These are phyloP conservation scores for Entamoeba dispar DNA, from an alignment of 208 protist species.

Conservation along the genomic window DNA sequence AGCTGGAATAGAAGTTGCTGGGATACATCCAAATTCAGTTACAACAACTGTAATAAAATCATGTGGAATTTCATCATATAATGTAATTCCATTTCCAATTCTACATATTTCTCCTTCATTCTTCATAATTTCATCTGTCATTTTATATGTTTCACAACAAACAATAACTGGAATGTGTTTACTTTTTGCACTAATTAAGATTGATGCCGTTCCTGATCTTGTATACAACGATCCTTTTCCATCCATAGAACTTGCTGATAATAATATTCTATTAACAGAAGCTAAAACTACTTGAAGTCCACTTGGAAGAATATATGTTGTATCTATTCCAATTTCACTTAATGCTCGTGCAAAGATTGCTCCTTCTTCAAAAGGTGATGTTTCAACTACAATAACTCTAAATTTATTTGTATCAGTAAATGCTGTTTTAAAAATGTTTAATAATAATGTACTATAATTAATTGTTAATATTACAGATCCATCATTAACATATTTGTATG, in stretches of 20 bases:
- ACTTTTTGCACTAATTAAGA: background rate
- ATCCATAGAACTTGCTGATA: background rate
- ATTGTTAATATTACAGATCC: background rate
- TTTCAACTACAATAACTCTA: background rate
- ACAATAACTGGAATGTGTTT: constrained; percentile 2
- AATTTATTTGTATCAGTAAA: background rate
- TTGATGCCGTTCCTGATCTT: background rate
- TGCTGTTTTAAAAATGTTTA: background rate
- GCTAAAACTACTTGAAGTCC: background rate
- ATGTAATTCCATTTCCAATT: background rate
- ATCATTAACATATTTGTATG: background rate
- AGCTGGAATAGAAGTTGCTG: background rate
- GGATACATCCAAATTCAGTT: background rate
- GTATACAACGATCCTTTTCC: background rate
- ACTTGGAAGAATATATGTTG: background rate
- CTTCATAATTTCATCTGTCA: background rate
- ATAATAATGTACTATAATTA: background rate
- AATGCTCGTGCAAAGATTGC: background rate
- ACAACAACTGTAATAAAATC: background rate
- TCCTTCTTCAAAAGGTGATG: background rate
- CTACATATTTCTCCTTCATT: background rate
- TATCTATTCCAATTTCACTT: background rate
- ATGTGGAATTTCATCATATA: constrained; percentile 1
- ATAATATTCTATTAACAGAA: background rate
- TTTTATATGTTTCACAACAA: constrained; percentile 3